Evolutionary conservation across 108 stramenopile species (phyloP).

Genomic region (Skeletonema potamos): DNA sequence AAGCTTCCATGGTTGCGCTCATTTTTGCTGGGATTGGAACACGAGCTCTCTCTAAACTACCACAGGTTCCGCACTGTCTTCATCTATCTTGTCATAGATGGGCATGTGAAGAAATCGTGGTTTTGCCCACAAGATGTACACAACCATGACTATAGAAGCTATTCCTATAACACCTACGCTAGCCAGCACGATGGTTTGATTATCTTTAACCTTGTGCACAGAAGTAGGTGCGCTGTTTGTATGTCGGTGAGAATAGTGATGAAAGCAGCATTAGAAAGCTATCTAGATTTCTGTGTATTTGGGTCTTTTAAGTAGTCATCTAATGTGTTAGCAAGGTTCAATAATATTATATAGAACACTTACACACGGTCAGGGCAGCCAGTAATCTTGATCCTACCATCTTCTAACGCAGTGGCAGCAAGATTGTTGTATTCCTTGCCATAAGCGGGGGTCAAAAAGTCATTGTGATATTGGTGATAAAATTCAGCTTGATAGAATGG

Average conservation of each 20-base stretch:
- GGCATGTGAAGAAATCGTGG: background rate
- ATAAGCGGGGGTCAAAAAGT: constrained; percentile 69
- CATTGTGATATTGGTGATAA: constrained; percentile 83
- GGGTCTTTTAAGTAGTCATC: background rate
- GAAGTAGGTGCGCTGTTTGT: background rate
- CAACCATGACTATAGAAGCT: background rate
- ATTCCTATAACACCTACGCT: background rate
- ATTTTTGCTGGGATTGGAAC: background rate
- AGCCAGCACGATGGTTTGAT: background rate
- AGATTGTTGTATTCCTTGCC: constrained; percentile 80
- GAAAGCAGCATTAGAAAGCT: background rate
- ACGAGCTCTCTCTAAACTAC: background rate
- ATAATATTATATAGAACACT: background rate
- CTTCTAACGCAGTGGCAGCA: constrained; percentile 61
- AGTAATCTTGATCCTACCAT: constrained; percentile 69
- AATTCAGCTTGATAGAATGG: constrained; percentile 74
- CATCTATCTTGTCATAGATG: constrained; percentile 2
- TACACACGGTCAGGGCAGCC: constrained; percentile 84
- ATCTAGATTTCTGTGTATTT: background rate
- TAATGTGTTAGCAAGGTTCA: background rate
- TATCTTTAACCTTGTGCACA: background rate
- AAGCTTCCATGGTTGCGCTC: no score
- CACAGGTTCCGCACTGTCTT: background rate
- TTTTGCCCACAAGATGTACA: background rate
- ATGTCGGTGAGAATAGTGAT: background rate